phyloP scores from a whole-genome alignment of 2,329 filamentous ascomycete genomes.

The Chaetomiaceae sp. region DNA sequence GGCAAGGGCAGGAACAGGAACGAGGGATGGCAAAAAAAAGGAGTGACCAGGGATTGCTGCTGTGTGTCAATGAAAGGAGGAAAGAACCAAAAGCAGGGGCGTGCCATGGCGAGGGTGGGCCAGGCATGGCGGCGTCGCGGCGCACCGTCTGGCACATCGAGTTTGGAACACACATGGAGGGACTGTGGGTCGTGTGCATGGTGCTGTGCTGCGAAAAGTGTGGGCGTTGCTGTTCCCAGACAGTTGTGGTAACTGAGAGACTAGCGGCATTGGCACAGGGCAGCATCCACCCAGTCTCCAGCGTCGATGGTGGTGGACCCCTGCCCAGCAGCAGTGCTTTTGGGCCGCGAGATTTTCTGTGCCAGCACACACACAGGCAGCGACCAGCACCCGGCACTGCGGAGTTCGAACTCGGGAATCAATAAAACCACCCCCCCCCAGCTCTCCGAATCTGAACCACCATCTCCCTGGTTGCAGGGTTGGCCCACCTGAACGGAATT shows the following conservation, averaged over 20 bases:
- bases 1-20: background rate
- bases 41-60: constrained; percentile 1
- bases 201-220: background rate
- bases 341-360: background rate
- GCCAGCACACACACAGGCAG: background rate
- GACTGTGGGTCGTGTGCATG: background rate
- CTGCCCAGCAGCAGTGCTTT: background rate
- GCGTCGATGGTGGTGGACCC: no score
- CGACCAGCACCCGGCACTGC: no score
- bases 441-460: no score
- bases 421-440: background rate
- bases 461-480: no score
- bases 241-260: no score
- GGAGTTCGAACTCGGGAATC: no score
- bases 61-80: background rate
- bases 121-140: no score
- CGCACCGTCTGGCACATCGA: no score
- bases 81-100: background rate
- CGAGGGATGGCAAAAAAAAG: constrained; percentile 1
- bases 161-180: no score
- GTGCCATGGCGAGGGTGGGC: no score
- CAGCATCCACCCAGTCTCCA: background rate
- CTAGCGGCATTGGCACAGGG: background rate
- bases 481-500: background rate
- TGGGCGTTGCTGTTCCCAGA: no score